phyloP scores from a whole-genome alignment of 2,329 filamentous ascomycete species.

The Nothophoma quercina region DNA sequence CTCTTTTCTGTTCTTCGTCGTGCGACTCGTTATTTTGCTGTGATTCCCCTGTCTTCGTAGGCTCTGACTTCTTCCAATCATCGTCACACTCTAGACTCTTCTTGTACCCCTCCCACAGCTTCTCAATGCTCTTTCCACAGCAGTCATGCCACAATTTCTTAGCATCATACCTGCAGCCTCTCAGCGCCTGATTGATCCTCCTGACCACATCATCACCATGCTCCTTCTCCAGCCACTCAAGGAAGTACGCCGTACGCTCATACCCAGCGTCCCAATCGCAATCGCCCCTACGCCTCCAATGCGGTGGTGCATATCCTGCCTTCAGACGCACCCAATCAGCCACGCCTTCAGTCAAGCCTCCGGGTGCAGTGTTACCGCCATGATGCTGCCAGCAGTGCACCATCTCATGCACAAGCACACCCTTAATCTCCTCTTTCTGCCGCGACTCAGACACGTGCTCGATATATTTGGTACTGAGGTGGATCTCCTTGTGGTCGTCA shows the following conservation, averaged over 20 bases:
- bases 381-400: conserved; percentile 95
- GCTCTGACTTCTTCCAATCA: background rate
- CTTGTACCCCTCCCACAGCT: conserved; percentile 79
- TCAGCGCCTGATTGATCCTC: conserved; percentile 71
- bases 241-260: conserved; percentile 88
- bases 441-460: conserved; percentile 45
- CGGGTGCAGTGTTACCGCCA: conserved; percentile 61
- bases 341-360: conserved; percentile 87
- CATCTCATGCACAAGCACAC: conserved; percentile 89
- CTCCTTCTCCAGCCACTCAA: conserved; percentile 80
- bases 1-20: background rate
- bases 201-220: conserved; percentile 61
- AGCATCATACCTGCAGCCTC: conserved; percentile 69
- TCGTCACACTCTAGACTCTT: conserved; percentile 51
- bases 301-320: conserved; percentile 75
- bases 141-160: conserved; percentile 72
- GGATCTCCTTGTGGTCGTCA: conserved; percentile 89
- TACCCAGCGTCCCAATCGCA: conserved; percentile 88
- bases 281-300: conserved; percentile 72
- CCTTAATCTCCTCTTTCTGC: conserved; percentile 70
- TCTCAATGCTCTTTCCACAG: conserved; percentile 69
- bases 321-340: conserved; percentile 90
- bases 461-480: conserved; percentile 83
- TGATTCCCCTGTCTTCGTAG: background rate
- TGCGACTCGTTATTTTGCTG: background rate